phyloP scores from a whole-genome alignment of 2,329 filamentous ascomycete genomes.

The Venturia pyrina region DNA sequence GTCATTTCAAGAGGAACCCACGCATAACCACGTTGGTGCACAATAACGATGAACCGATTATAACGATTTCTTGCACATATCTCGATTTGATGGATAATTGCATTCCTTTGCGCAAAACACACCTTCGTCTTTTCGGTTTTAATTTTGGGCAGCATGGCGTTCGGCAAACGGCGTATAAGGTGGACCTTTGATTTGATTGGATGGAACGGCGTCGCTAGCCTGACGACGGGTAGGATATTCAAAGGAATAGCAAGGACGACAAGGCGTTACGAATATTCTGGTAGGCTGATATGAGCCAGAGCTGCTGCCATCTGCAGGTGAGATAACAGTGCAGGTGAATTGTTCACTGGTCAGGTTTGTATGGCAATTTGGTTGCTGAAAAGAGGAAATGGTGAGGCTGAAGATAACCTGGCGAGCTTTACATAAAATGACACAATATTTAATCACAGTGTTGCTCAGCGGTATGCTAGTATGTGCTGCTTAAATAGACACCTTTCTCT shows the following conservation, averaged over 20 bases:
- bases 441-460: background rate
- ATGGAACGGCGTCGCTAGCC: background rate
- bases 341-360: background rate
- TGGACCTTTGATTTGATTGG: background rate
- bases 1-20: constrained; percentile 24
- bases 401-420: background rate
- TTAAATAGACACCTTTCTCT: too few relatives aligned
- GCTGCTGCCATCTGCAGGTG: background rate
- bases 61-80: background rate
- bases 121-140: background rate
- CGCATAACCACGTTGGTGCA: constrained; percentile 11
- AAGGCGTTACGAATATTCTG: background rate
- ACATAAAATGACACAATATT: background rate
- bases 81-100: background rate
- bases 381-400: background rate
- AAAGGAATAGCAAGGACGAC: background rate
- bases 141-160: background rate
- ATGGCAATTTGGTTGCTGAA: background rate
- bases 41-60: background rate
- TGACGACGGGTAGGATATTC: background rate
- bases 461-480: too few relatives aligned
- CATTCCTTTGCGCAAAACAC: background rate
- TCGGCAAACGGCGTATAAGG: background rate
- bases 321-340: background rate
- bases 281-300: background rate